phyloP scores from a whole-genome alignment of 2,329 filamentous ascomycete species.

The Colletotrichum sojae region DNA sequence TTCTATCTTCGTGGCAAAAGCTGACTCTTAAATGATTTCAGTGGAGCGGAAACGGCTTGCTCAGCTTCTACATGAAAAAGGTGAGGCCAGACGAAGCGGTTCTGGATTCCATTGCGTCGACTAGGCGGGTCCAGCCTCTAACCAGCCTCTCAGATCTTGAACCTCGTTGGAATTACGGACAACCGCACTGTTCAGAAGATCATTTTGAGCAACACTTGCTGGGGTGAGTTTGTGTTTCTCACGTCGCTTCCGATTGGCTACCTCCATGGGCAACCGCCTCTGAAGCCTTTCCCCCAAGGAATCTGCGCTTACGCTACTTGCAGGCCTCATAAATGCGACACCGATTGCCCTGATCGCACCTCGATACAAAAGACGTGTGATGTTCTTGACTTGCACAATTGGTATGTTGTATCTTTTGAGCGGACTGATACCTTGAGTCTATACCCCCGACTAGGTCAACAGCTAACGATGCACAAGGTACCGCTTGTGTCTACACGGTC shows the following conservation, averaged over 20 bases:
- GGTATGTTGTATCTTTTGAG: background rate
- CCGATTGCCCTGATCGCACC: slow-evolving; percentile 54
- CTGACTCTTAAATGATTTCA: background rate
- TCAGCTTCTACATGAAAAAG: slow-evolving; percentile 57
- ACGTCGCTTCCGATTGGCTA: too few species aligned
- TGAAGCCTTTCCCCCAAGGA: too few species aligned
- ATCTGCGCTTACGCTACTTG: background rate
- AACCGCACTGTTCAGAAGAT: slow-evolving; percentile 54
- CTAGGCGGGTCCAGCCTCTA: background rate
- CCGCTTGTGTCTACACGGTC: slow-evolving; percentile 53
- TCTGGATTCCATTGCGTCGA: too few species aligned
- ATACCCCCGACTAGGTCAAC: too few species aligned
- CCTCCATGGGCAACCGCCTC: too few species aligned
- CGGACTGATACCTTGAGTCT: background rate
- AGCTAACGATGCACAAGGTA: slow-evolving; percentile 43
- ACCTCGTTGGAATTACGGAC: slow-evolving; percentile 55
- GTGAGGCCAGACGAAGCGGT: background rate
- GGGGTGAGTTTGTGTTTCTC: slow-evolving; percentile 40
- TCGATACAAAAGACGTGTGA: slow-evolving; percentile 50
- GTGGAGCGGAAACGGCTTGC: slow-evolving; percentile 47
- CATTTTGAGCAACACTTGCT: slow-evolving; percentile 55
- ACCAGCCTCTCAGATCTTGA: slow-evolving; percentile 46
- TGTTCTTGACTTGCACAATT: slow-evolving; percentile 56
- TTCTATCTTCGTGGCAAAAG: background rate
- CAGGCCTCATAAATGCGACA: slow-evolving; percentile 52